Evolutionary conservation across 805 yeast species (phyloP).

Genomic region (Candida oleophila): DNA sequence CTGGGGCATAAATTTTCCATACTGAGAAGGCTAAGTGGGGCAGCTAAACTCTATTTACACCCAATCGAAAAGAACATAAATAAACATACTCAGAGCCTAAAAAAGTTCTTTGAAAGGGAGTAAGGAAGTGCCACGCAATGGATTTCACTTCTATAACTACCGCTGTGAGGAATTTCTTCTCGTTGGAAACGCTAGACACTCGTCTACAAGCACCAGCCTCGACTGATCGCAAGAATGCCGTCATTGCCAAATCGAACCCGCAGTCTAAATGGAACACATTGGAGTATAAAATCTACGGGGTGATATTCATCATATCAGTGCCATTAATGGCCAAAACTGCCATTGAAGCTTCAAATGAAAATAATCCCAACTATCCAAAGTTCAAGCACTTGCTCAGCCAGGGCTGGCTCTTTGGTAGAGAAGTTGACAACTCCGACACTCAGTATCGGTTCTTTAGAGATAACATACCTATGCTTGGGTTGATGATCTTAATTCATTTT

Average conservation of each 20-base stretch:
- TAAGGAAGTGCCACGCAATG: neutral
- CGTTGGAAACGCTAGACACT: constrained; percentile 53
- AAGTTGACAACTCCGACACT: constrained; percentile 87
- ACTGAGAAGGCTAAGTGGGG: no score
- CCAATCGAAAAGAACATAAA: no score
- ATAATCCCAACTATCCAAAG: constrained; percentile 68
- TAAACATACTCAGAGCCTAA: neutral
- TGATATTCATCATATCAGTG: constrained; percentile 64
- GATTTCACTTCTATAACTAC: neutral
- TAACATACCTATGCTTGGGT: constrained; percentile 64
- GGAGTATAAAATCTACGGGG: constrained; percentile 71
- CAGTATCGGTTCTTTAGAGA: constrained; percentile 89
- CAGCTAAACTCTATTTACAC: no score
- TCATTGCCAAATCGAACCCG: constrained; percentile 30
- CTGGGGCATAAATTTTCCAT: no score
- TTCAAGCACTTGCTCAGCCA: constrained; percentile 61
- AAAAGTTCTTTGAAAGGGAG: neutral
- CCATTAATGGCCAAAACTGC: constrained; percentile 85
- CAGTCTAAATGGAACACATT: constrained; percentile 68
- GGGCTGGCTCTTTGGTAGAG: constrained; percentile 91
- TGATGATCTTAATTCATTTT: constrained; percentile 55
- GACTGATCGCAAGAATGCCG: constrained; percentile 26
- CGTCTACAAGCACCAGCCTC: constrained; percentile 44
- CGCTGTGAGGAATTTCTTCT: constrained; percentile 32
- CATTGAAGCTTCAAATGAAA: constrained; percentile 72